phyloP scores from a whole-genome alignment of 2,329 filamentous ascomycete species.

The Penicillium sp. region DNA sequence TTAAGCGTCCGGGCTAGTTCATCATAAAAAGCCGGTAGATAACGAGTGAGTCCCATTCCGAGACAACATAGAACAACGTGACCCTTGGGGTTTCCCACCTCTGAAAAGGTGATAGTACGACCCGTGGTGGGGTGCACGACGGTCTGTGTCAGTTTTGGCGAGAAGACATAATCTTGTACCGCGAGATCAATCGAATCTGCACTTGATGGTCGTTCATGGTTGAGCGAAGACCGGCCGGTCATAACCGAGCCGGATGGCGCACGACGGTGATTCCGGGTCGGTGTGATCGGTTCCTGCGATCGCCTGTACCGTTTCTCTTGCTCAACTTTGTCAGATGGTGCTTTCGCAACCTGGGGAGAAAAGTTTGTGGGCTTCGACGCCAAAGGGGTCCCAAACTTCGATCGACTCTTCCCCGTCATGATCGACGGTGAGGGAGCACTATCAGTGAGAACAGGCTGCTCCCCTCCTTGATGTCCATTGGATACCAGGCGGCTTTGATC shows the following conservation, averaged over 20 bases:
- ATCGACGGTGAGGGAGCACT: constrained; percentile 66
- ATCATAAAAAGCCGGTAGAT: constrained; percentile 95
- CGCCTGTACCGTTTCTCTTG: constrained; percentile 25
- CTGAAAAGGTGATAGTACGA: constrained; percentile 86
- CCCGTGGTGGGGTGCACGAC: constrained; percentile 81
- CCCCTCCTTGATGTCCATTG: constrained; percentile 5
- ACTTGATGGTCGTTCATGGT: constrained; percentile 68
- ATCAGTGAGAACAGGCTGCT: constrained; percentile 43
- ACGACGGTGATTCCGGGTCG: constrained; percentile 33
- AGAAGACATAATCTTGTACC: constrained; percentile 76
- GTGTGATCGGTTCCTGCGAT: constrained; percentile 27
- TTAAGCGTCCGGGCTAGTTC: constrained; percentile 85
- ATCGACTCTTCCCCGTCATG: constrained; percentile 51
- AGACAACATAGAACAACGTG: constrained; percentile 94
- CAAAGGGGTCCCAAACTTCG: constrained; percentile 25
- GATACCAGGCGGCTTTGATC: constrained; percentile 10
- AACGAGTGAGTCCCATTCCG: constrained; percentile 93
- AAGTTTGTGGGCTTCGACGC: constrained; percentile 26
- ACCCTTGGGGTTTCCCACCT: constrained; percentile 87
- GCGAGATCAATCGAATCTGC: constrained; percentile 84
- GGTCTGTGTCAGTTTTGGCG: constrained; percentile 78
- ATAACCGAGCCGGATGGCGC: constrained; percentile 37
- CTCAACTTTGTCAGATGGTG: constrained; percentile 31
- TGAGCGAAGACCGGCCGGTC: constrained; percentile 42
- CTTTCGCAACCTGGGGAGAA: constrained; percentile 20